Conservation (phyloP, 768 basidiomycete species). For the Phallus indusiatus region DNA sequence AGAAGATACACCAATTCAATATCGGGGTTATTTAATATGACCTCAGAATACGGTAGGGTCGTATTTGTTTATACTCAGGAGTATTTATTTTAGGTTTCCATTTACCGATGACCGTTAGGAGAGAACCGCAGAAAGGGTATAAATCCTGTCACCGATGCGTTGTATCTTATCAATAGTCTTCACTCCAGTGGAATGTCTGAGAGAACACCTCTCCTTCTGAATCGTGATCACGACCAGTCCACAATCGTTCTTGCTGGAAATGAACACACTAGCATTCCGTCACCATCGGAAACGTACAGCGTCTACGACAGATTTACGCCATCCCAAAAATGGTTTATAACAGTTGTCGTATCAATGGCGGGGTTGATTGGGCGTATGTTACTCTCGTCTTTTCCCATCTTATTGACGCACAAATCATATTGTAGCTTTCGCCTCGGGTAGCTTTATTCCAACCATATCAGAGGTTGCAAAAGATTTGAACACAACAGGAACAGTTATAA, state of each 20-base stretch:
- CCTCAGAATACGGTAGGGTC: no score
- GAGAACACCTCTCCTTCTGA: background rate
- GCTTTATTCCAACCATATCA: slow-evolving; percentile 67
- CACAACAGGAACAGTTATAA: slow-evolving; percentile 48
- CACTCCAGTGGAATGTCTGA: background rate
- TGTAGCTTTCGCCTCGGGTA: slow-evolving; percentile 56
- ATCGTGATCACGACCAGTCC: background rate
- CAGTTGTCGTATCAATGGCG: background rate
- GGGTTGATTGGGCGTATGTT: background rate
- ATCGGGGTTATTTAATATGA: no score
- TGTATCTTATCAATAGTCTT: background rate
- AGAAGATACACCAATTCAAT: no score
- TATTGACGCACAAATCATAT: background rate
- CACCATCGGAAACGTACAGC: background rate
- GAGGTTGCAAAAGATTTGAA: slow-evolving; percentile 58
- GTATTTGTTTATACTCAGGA: no score
- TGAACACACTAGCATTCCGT: background rate
- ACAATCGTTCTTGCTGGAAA: background rate
- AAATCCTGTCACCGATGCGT: background rate
- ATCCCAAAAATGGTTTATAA: background rate
- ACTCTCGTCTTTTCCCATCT: background rate
- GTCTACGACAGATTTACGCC: background rate
- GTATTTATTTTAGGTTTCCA: no score
- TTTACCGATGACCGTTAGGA: background rate
- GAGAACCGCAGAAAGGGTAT: background rate